Evolutionary conservation across 148 eudicot species (phyloP), one percentile per base, ranked within the genome.

Genomic region (Silene uniflora): DNA sequence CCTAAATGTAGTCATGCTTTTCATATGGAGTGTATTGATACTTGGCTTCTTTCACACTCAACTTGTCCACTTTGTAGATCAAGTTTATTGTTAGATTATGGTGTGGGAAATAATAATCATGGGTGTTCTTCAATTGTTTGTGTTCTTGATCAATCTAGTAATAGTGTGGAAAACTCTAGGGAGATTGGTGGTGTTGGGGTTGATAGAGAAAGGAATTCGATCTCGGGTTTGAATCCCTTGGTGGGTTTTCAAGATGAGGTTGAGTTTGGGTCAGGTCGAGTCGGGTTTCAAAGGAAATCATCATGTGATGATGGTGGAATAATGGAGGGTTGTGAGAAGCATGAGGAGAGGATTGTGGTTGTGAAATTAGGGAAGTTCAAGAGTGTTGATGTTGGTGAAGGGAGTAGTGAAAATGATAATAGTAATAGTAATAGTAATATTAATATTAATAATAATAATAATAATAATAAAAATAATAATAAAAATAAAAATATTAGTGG

Each of bases 1-100:
- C 97, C 98, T 1, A 88, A 90, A 65, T 95, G 98, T 76, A 92
- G 98, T 79, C 98, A 95, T 73, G 98, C 98, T 44, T 95, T 95
- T 79, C 98, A 95, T 47, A 87, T 89, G 86, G 91, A 86, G 2
- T 95, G 98, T 62, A 90, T 95, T 46, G 98, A 95, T 63, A 95
- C 97, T 35, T 95, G 98, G 98, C 82, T 95, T 0, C 72, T 95
- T 7, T 90, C 96, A 7, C 97, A 95, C 73, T 95, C 98, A 9
- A 95, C 98, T 74, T 95, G 98, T 73, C 98, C 98, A 1, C 85
- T 95, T 22, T 95, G 98, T 80, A 81, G 98, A 52, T 81, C 90
- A 7, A 82, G 79, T 69, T 80, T 93, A 75, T 69, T 91, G 14
- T 65, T 60, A 11, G 98, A 88, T 47, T 78, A 79, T 76, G 69